Base-by-base conservation (phyloP, 1,139 yeast species). In the Geotrichum siamense region DNA sequence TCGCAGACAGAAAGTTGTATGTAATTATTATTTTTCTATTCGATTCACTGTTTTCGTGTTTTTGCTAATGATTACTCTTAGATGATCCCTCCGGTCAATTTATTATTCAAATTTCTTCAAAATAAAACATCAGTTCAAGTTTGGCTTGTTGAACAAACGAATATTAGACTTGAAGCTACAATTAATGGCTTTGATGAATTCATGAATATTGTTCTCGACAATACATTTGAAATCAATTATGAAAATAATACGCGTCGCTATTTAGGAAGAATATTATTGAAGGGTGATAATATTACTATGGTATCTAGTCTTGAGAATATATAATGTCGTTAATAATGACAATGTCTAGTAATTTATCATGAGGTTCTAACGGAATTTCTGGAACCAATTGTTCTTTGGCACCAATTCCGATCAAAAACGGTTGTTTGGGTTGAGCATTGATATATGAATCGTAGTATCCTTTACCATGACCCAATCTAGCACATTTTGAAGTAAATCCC, bases 181-280 rank as follows among this genome's bases (percentile, higher is more conserved):
- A 81, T 91, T 39, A 71, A 77, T 55, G 99, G 99, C 1, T 91
- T 93, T 63, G 99, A 93, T 62, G 98, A 93, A 66, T 91, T 87
- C 58, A 91, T 93, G 98, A 93, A 93, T 58, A 66, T 93, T 15
- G 97, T 89, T n/a, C 67, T 93, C 12, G 95, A 85, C 49, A 91
- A 87, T 47, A 96, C 97, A 0, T 72, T 74, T 15, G 96, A 91
- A 56, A 67, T 82, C 56, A 58, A 67, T 48, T 51, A 58, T 42
- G 56, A 63, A 49, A 70, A 72, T 45, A 75, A 78, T n/a, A 53
- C 67, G 44, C 66, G 58, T 53, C 61, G 72, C 13, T 55, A 58
- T 6, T 51, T 78, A 39, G 82, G 72, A 17, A 57, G 84, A 47
- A 76, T 91, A 27, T 63, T 93, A 53, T 69, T 93, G 48, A 91